Evolutionary conservation across 495 filamentous ascomycete species (phyloP).

Genomic region (Penicillium goetzii): DNA sequence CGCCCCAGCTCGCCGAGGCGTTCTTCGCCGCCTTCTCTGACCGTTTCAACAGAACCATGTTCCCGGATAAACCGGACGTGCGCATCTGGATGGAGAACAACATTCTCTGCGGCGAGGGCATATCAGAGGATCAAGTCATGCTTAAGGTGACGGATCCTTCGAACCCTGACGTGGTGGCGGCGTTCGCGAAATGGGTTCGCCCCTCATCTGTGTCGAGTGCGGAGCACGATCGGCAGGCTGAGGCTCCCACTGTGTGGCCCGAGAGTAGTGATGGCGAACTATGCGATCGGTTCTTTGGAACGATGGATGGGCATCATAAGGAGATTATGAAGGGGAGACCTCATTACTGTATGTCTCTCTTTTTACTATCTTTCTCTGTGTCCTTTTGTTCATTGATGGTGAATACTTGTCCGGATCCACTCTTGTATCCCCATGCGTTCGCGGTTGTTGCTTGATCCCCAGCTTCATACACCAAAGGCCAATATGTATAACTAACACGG

Average conservation of each 20-base stretch:
- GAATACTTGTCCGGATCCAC: neutral
- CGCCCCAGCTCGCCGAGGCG: constrained; percentile 19
- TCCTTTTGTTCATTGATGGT: neutral
- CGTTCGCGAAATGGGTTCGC: constrained; percentile 34
- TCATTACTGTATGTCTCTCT: constrained; percentile 35
- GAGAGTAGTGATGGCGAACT: constrained; percentile 23
- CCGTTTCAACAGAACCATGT: constrained; percentile 28
- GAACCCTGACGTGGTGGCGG: constrained; percentile 18
- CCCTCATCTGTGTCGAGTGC: constrained; percentile 10
- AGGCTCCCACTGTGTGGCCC: constrained; percentile 21
- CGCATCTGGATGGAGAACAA: constrained; percentile 23
- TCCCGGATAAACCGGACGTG: constrained; percentile 32
- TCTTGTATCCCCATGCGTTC: neutral
- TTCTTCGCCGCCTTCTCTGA: constrained; percentile 33
- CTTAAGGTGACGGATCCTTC: constrained; percentile 25
- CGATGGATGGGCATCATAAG: constrained; percentile 25
- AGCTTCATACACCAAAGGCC: neutral
- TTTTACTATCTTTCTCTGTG: neutral
- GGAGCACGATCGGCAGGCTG: constrained; percentile 19
- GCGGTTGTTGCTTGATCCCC: neutral
- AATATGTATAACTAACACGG: neutral
- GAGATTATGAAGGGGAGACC: constrained; percentile 28
- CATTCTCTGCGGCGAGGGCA: constrained; percentile 6
- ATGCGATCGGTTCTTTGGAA: constrained; percentile 32
- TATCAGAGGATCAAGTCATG: constrained; percentile 12